These are phyloP conservation scores for Ramichloridium luteum DNA, from an alignment of 2,329 filamentous ascomycete genomes.

Conservation along the genomic window DNA sequence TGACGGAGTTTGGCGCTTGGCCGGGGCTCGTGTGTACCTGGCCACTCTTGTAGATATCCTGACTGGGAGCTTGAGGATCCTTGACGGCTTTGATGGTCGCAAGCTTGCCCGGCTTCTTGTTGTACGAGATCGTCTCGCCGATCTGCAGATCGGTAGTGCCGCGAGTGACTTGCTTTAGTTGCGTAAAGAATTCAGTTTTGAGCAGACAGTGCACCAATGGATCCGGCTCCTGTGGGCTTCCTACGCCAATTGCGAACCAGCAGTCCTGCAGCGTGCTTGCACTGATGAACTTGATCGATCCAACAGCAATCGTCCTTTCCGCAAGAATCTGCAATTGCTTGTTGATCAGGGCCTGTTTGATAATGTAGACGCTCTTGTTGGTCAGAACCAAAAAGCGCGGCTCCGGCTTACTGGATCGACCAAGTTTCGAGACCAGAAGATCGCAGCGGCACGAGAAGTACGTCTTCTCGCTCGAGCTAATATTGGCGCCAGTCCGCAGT, in stretches of 20 bases:
- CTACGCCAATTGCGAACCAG: slow-evolving; percentile 88
- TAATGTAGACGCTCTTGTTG: slow-evolving; percentile 68
- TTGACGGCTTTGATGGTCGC: slow-evolving; percentile 81
- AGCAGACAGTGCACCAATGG: slow-evolving; percentile 87
- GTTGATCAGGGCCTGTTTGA: slow-evolving; percentile 73
- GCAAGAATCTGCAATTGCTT: slow-evolving; percentile 68
- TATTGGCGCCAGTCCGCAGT: slow-evolving; percentile 60
- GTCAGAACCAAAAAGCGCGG: slow-evolving; percentile 78
- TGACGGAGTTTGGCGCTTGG: slow-evolving; percentile 70
- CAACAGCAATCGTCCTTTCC: slow-evolving; percentile 71
- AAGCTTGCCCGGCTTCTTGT: slow-evolving; percentile 93
- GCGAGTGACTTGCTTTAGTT: slow-evolving; percentile 68
- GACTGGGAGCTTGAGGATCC: slow-evolving; percentile 58
- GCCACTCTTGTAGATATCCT: slow-evolving; percentile 88
- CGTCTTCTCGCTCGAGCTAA: slow-evolving; percentile 56
- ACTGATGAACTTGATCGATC: slow-evolving; percentile 78
- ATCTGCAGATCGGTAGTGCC: slow-evolving; percentile 74
- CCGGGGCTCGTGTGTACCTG: slow-evolving; percentile 77
- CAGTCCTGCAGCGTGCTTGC: slow-evolving; percentile 76
- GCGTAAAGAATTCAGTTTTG: slow-evolving; percentile 95
- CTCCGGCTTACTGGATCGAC: slow-evolving; percentile 85
- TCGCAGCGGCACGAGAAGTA: slow-evolving; percentile 89
- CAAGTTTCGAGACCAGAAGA: slow-evolving; percentile 84
- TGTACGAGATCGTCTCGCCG: slow-evolving; percentile 77
- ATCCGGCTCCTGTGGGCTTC: slow-evolving; percentile 83